Conservation (phyloP, 2,329 filamentous ascomycete species). For the Fusarium decemcellulare region DNA sequence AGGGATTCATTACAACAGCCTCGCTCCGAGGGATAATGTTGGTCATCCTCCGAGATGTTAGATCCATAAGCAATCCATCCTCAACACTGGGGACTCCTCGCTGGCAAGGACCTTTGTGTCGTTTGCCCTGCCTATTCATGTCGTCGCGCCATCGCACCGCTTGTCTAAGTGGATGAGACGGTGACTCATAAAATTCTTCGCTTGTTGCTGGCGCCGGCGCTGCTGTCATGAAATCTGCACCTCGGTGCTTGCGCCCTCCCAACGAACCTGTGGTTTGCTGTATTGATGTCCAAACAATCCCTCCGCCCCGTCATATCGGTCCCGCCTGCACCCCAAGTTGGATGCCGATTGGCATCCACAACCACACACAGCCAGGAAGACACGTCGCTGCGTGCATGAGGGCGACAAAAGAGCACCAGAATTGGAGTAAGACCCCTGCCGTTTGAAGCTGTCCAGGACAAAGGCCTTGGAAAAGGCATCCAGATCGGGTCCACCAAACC, state of each 20-base stretch:
- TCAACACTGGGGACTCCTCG: not conserved
- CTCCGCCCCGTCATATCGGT: slow-evolving; percentile 46
- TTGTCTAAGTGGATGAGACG: slow-evolving; percentile 36
- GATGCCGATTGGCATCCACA: slow-evolving; percentile 47
- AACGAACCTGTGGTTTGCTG: slow-evolving; percentile 47
- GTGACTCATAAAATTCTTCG: slow-evolving; percentile 46
- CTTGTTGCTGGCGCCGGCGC: slow-evolving; percentile 35
- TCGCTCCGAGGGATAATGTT: slow-evolving; percentile 8
- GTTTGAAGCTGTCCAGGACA: slow-evolving; percentile 37
- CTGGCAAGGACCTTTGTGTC: slow-evolving; percentile 6
- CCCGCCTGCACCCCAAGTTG: slow-evolving; percentile 43
- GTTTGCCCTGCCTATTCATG: slow-evolving; percentile 12
- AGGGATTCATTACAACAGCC: slow-evolving; percentile 16
- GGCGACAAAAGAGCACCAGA: slow-evolving; percentile 32
- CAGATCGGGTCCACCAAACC: slow-evolving; percentile 35
- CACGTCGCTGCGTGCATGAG: slow-evolving; percentile 43
- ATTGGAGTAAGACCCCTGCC: slow-evolving; percentile 34
- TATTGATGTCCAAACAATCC: slow-evolving; percentile 51
- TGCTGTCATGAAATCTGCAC: slow-evolving; percentile 42
- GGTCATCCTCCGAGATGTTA: slow-evolving; percentile 20
- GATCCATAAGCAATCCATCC: slow-evolving; percentile 19
- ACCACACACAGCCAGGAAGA: slow-evolving; percentile 39
- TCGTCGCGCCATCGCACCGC: slow-evolving; percentile 18
- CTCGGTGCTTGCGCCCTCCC: slow-evolving; percentile 38
- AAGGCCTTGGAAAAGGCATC: slow-evolving; percentile 21